Conservation (phyloP, 1,284 basidiomycete genomes). For the Sanguinoderma infundibulare region DNA sequence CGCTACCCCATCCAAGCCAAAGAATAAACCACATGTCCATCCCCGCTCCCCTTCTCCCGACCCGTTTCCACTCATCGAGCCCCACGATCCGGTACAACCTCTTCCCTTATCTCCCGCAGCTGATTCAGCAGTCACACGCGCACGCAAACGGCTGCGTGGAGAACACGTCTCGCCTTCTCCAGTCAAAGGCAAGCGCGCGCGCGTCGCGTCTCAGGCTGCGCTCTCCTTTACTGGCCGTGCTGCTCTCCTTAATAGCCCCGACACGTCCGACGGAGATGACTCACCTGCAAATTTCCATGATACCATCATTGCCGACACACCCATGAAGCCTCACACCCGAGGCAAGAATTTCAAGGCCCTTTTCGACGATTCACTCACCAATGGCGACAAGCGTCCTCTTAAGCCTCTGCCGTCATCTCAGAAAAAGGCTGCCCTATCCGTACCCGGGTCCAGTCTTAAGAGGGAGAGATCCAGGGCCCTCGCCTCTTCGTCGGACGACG, state of each 20-base stretch:
- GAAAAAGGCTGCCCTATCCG: slow-evolving; percentile 22
- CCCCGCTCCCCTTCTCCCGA: slow-evolving; percentile 43
- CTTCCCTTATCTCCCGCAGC: slow-evolving; percentile 23
- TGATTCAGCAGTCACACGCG: slow-evolving; percentile 56
- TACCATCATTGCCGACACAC: slow-evolving; percentile 69
- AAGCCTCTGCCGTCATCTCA: slow-evolving; percentile 24
- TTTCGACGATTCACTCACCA: slow-evolving; percentile 57
- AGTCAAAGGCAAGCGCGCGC: slow-evolving; percentile 71
- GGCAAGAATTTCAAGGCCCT: slow-evolving; percentile 66
- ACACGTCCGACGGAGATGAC: slow-evolving; percentile 46
- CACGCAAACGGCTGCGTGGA: slow-evolving; percentile 78
- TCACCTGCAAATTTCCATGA: slow-evolving; percentile 37
- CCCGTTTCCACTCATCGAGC: slow-evolving; percentile 40
- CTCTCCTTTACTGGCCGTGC: slow-evolving; percentile 34
- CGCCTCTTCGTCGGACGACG: slow-evolving; percentile 35
- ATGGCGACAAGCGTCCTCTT: slow-evolving; percentile 19
- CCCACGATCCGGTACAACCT: slow-evolving; percentile 21
- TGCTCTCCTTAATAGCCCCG: slow-evolving; percentile 30
- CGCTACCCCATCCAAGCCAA: slow-evolving; percentile 54
- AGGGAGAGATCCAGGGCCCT: slow-evolving; percentile 31
- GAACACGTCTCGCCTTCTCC: slow-evolving; percentile 83
- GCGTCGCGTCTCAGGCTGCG: slow-evolving; percentile 40
- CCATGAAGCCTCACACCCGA: slow-evolving; percentile 60
- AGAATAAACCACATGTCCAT: slow-evolving; percentile 30
- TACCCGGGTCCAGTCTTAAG: slow-evolving; percentile 16